A percentile compares a stretch with the other conserved stretches of the same genome.
Evolutionary conservation across 768 basidiomycete species (phyloP).

Genomic region (Tulasnella sp.): DNA sequence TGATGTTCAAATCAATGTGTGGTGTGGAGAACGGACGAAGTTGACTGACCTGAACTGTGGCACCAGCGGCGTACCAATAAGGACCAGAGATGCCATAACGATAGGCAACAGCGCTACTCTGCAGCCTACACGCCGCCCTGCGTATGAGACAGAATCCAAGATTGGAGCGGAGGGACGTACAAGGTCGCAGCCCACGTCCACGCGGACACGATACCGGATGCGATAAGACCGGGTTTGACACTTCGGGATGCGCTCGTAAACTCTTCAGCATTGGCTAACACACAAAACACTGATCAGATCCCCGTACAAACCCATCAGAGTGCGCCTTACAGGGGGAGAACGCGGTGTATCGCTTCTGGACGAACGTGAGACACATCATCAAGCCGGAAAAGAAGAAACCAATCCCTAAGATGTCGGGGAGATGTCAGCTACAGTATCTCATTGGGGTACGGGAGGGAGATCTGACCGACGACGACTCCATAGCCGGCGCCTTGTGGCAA

Average conservation of each 20-base stretch:
- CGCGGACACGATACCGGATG: conserved; percentile 82
- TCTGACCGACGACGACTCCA: conserved; percentile 57
- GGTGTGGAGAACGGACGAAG: neutral
- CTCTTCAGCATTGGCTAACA: conserved; percentile 30
- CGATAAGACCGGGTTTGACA: conserved; percentile 84
- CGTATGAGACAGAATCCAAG: neutral
- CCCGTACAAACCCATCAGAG: conserved; percentile 6
- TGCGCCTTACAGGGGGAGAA: conserved; percentile 44
- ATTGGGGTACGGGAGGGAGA: neutral
- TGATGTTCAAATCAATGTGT: neutral
- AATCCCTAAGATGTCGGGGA: conserved; percentile 40
- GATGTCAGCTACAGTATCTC: neutral
- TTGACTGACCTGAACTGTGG: conserved; percentile 46
- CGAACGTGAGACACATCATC: conserved; percentile 62
- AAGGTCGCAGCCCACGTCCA: conserved; percentile 74
- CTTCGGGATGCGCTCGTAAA: conserved; percentile 71
- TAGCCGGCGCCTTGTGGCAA: conserved; percentile 77
- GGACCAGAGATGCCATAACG: conserved; percentile 56
- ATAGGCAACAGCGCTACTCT: conserved; percentile 76
- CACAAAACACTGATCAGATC: neutral
- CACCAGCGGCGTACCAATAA: conserved; percentile 56
- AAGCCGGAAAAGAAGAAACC: conserved; percentile 78
- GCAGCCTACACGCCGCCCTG: conserved; percentile 39
- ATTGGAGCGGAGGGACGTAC: conserved; percentile 25
- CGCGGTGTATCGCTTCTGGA: conserved; percentile 75